Percentiles rank a stretch among this genome's conserved stretches.
These are phyloP conservation scores for Heritiera littoralis DNA, from an alignment of 345 rosid genomes.

Conservation along the genomic window DNA sequence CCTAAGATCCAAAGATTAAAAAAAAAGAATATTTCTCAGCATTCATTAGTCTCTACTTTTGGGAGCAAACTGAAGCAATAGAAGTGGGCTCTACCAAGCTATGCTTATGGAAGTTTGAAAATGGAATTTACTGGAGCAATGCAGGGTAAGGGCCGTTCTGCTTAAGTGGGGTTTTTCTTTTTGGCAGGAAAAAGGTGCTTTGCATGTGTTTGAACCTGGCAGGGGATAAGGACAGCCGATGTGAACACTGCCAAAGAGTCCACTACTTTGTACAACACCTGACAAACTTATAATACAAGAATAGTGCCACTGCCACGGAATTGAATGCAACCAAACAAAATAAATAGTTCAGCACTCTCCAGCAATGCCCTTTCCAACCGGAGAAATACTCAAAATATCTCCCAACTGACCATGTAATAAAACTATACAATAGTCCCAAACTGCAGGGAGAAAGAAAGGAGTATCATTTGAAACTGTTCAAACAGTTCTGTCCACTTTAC, in stretches of 20 bases:
- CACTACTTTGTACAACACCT: conserved; percentile 33
- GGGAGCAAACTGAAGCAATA: conserved; percentile 8
- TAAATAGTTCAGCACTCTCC: neutral
- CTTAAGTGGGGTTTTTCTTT: conserved; percentile 30
- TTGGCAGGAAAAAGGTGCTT: conserved; percentile 29
- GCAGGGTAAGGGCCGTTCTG: conserved; percentile 14
- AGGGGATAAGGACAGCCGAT: conserved; percentile 28
- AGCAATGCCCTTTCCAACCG: neutral
- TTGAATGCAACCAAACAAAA: conserved; percentile 38
- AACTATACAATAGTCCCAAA: neutral
- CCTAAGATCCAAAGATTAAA: neutral
- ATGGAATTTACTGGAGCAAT: neutral
- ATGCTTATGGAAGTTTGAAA: neutral
- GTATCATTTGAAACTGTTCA: too few species aligned
- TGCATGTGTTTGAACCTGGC: conserved; percentile 47
- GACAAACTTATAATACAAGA: conserved; percentile 40
- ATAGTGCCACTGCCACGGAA: conserved; percentile 28
- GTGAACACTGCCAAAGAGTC: conserved; percentile 27
- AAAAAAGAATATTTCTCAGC: neutral
- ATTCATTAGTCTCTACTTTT: conserved; percentile 5
- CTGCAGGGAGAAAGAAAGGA: too few species aligned
- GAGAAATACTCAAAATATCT: neutral
- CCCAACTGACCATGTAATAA: neutral
- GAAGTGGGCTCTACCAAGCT: conserved; percentile 13
- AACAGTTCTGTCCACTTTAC: too few species aligned